A percentile compares a stretch with the other conserved stretches of the same genome.
phyloP scores from a whole-genome alignment of 495 filamentous ascomycete genomes.

The Hamigera avellanea region DNA sequence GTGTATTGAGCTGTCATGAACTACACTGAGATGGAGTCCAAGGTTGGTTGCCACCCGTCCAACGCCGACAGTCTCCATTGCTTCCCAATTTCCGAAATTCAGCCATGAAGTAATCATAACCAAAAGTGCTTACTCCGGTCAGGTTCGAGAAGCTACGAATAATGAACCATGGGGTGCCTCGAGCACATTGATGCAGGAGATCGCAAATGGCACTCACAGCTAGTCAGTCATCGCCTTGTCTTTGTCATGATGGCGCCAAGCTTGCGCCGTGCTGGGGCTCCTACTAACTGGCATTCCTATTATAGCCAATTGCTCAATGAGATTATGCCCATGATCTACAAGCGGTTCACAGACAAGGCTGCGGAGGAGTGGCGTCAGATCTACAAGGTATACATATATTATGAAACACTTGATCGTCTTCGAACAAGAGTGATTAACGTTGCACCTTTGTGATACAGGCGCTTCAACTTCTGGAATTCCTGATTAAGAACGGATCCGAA shows the following conservation, averaged over 20 bases:
- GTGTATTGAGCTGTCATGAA: conserved; percentile 80
- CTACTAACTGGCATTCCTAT: conserved; percentile 5
- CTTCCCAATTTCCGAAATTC: not conserved
- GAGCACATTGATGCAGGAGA: conserved; percentile 88
- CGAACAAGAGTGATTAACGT: conserved; percentile 1
- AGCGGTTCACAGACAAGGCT: conserved; percentile 94
- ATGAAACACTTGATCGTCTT: not conserved
- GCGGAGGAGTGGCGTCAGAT: conserved; percentile 99
- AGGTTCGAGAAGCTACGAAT: conserved; percentile 95
- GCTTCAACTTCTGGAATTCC: conserved; percentile 91
- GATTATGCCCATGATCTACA: conserved; percentile 99
- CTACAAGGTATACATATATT: conserved; percentile 57
- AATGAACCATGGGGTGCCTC: conserved; percentile 96
- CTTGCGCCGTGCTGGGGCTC: not conserved
- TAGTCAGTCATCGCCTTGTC: conserved; percentile 54
- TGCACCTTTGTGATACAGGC: conserved; percentile 29
- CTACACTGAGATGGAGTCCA: conserved; percentile 99
- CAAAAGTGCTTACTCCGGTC: conserved; percentile 13
- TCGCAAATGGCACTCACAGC: conserved; percentile 94
- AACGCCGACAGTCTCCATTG: not conserved
- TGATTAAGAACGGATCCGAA: conserved; percentile 97
- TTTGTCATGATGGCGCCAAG: conserved; percentile 5
- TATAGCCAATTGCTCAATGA: conserved; percentile 89
- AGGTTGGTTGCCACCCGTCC: conserved; percentile 44
- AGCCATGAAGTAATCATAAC: conserved; percentile 3